phyloP scores from a whole-genome alignment of 106 monocot genomes.

The Narthecium ossifragum region DNA sequence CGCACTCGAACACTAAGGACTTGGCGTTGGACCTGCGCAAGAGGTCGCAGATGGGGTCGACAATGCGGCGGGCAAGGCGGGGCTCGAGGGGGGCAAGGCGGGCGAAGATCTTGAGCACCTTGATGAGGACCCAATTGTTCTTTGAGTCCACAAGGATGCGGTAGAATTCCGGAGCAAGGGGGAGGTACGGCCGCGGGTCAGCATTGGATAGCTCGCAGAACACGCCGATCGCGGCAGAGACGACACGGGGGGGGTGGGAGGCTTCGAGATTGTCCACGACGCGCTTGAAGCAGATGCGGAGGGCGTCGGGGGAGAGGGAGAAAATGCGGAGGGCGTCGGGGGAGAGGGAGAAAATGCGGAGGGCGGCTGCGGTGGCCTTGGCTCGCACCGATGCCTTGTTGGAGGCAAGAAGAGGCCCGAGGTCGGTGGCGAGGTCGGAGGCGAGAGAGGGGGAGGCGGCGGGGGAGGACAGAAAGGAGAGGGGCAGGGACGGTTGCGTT shows the following conservation, averaged over 20 bases:
- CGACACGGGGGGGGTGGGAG: conserved; percentile 26
- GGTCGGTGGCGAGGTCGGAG: conserved; percentile 37
- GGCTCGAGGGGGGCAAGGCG: conserved; percentile 55
- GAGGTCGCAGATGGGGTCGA: conserved; percentile 63
- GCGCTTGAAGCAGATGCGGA: conserved; percentile 39
- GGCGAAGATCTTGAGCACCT: conserved; percentile 75
- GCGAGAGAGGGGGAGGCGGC: conserved; percentile 28
- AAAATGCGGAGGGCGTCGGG: conserved; percentile 34
- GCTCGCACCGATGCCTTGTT: conserved; percentile 4
- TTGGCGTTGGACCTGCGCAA: conserved; percentile 55
- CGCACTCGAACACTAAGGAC: conserved; percentile 75
- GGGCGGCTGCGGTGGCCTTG: conserved; percentile 24
- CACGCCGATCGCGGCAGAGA: conserved; percentile 41
- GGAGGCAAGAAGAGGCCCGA: conserved; percentile 29
- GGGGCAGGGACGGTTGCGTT: no score
- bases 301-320: conserved; percentile 26
- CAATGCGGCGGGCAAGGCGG: conserved; percentile 41
- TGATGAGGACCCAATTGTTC: conserved; percentile 86
- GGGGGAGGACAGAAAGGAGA: conserved; percentile 9
- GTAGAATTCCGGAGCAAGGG: conserved; percentile 83
- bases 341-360: conserved; percentile 24
- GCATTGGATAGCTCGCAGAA: conserved; percentile 55
- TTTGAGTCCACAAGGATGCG: conserved; percentile 40
- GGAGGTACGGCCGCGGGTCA: conserved; percentile 59
- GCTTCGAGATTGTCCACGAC: conserved; percentile 49